Evolutionary conservation across 208 protist species (phyloP).

Genomic region (Herpetomonas samuelpessoai): DNA sequence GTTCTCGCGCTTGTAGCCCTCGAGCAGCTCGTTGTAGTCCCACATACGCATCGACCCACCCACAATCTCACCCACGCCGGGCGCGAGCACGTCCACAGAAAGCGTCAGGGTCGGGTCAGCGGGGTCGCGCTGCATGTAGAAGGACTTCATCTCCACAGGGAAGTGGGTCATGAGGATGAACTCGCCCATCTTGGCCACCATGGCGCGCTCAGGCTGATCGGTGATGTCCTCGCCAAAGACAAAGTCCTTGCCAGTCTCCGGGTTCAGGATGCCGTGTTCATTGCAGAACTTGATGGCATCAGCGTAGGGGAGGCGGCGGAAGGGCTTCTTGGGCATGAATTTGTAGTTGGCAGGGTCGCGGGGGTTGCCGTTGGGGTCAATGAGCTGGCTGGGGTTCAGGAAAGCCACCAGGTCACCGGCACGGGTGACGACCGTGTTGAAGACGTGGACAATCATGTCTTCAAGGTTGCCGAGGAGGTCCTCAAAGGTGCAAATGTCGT

Average conservation of each 20-base stretch:
- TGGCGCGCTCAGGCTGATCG: conserved; percentile 96
- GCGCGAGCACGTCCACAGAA: conserved; percentile 96
- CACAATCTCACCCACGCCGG: conserved; percentile 98
- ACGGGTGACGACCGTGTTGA: conserved; percentile 74
- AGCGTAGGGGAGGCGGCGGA: conserved; percentile 94
- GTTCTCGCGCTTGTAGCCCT: conserved; percentile 92
- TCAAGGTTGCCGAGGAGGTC: conserved; percentile 94
- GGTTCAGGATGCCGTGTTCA: conserved; percentile 94
- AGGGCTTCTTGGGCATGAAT: conserved; percentile 93
- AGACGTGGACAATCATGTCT: conserved; percentile 92
- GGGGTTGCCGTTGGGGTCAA: conserved; percentile 53
- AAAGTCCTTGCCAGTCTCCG: conserved; percentile 88
- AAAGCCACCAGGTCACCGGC: conserved; percentile 78
- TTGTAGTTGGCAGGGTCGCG: conserved; percentile 80
- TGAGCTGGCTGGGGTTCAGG: conserved; percentile 89
- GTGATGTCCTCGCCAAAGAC: conserved; percentile 98
- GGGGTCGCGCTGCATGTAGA: conserved; percentile 97
- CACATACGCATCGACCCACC: conserved; percentile 98
- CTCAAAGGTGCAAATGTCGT: conserved; percentile 97
- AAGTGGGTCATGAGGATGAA: conserved; percentile 98
- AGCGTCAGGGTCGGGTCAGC: conserved; percentile 88
- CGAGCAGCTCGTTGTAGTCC: conserved; percentile 92
- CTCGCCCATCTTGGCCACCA: conserved; percentile 96
- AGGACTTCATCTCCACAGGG: conserved; percentile 97
- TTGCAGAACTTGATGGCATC: conserved; percentile 97